Evolutionary conservation across 169 alveolate genomes (phyloP), one percentile per base, ranked within the genome.

Genomic region (Cryptosporidium parvum): DNA sequence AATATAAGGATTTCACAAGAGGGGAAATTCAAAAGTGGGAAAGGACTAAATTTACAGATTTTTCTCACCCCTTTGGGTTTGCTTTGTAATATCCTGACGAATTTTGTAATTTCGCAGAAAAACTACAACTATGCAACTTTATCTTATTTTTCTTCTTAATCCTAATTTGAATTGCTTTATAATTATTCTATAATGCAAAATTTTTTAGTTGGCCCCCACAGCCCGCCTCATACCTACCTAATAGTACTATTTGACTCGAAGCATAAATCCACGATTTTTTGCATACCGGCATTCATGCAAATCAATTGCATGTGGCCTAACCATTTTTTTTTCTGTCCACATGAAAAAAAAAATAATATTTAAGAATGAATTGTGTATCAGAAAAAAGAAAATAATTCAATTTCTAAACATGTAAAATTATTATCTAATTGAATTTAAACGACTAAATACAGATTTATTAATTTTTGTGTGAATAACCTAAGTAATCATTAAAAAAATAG

Each of bases 1-100:
- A 73, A 73, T 73, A 56, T 73, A 73, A 73, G 68, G 71, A 73
- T 73, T 73, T 73, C 86, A 73, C 86, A 73, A 73, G 86, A 53
- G 70, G 68, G 56, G 68, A 56, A 73, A 73, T 52, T 51, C 44
- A 10, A 4, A 10, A 21, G 56, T 3, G 33, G 86, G 86, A 53
- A 73, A 53, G 86, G 72, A 65, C 72, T 31, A 6, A 65, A 56
- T 56, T 56, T 56, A n/a, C 35, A 56, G 67, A 26, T 26, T 56
- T 56, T 56, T 56, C 67, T n/a, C 14, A 26, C 48, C 12, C 48
- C 12, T 42, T 42, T 42, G 14, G 35, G 37, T 56, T 21, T 10
- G 26, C 67, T 56, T 21, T 6, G 37, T 31, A 31, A 31, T 31
- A 31, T 31, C 67, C 67, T 21, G 0, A 26, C 10, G n/a, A 23